phyloP scores from a whole-genome alignment of 2,329 filamentous ascomycete species.

The Penicillium corylophilum region DNA sequence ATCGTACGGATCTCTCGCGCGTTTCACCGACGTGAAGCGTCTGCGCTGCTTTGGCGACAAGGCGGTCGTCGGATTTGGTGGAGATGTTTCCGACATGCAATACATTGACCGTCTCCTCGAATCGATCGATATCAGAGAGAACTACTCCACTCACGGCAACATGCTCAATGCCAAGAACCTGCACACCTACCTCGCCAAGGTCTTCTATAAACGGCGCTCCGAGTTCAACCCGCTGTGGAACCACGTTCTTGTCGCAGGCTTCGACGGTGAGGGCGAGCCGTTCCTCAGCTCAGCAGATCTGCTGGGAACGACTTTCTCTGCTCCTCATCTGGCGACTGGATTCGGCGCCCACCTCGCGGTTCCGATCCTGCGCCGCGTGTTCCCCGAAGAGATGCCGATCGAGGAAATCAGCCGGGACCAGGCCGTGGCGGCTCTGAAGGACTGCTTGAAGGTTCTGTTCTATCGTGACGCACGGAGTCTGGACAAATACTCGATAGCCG shows the following conservation, averaged over 20 bases:
- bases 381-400: conserved; percentile 79
- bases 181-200: conserved; percentile 93
- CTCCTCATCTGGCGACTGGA: conserved; percentile 86
- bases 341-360: conserved; percentile 91
- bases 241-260: conserved; percentile 83
- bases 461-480: conserved; percentile 93
- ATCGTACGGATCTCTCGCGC: conserved; percentile 94
- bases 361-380: conserved; percentile 80
- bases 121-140: conserved; percentile 83
- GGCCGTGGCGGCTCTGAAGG: conserved; percentile 77
- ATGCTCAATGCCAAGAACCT: conserved; percentile 85
- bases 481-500: conserved; percentile 86
- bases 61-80: conserved; percentile 87
- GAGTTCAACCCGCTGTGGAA: conserved; percentile 99
- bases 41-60: conserved; percentile 83
- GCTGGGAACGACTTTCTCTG: conserved; percentile 85
- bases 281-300: conserved; percentile 92
- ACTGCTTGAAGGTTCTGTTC: conserved; percentile 98
- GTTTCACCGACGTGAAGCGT: conserved; percentile 95
- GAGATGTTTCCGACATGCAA: conserved; percentile 99
- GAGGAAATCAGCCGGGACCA: conserved; percentile 70
- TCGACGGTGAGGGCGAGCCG: conserved; percentile 75
- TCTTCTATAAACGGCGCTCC: conserved; percentile 90
- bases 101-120: conserved; percentile 89
- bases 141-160: conserved; percentile 63